phyloP scores from a whole-genome alignment of 306 rosid genomes.

The Albizia julibrissin region DNA sequence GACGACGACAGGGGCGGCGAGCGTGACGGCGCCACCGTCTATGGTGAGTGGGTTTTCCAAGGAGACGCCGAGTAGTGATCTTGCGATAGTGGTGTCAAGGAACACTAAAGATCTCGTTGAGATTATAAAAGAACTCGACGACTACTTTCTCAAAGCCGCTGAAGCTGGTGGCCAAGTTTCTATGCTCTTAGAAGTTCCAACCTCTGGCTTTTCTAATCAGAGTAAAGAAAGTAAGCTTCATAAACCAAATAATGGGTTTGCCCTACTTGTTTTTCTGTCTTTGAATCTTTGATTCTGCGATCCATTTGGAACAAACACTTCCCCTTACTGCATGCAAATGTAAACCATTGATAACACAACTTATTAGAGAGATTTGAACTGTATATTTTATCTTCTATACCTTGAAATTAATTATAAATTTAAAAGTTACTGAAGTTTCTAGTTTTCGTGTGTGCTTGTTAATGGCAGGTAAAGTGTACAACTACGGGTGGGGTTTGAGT shows the following conservation, averaged over 20 bases:
- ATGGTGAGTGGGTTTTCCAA: conserved; percentile 64
- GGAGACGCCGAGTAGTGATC: conserved; percentile 63
- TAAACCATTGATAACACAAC: background rate
- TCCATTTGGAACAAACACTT: background rate
- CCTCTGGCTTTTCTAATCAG: conserved; percentile 55
- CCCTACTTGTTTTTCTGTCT: background rate
- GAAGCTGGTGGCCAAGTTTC: conserved; percentile 58
- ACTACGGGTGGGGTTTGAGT: conserved; percentile 70
- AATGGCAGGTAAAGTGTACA: conserved; percentile 53
- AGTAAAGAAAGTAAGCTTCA: conserved; percentile 59
- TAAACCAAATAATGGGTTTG: background rate
- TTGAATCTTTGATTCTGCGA: background rate
- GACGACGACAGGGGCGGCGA: conserved; percentile 53
- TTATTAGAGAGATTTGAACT: background rate
- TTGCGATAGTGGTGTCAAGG: conserved; percentile 86
- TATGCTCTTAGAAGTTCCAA: conserved; percentile 73
- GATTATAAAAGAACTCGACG: conserved; percentile 89
- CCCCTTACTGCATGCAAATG: background rate
- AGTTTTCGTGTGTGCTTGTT: background rate
- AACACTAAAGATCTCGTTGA: conserved; percentile 79
- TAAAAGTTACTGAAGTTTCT: background rate
- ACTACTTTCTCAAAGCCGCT: conserved; percentile 85
- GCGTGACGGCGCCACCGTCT: conserved; percentile 59
- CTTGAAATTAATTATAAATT: background rate
- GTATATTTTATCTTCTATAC: background rate